Evolutionary conservation across 129 eudicot genomes (phyloP), one percentile per base, ranked within the genome.

Genomic region (Artemisia annua): DNA sequence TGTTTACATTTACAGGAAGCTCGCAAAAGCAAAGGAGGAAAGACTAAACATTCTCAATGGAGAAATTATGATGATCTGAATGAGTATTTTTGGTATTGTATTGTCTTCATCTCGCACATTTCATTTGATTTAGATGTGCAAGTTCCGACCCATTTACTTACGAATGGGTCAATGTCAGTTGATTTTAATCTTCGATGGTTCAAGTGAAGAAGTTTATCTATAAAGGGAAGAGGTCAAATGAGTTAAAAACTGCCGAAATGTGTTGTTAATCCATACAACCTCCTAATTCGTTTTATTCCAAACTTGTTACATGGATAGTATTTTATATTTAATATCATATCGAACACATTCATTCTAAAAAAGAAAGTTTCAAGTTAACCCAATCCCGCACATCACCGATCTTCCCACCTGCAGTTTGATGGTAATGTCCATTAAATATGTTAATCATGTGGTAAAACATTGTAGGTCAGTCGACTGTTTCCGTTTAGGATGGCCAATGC

Each of bases 401-500:
- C 52, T 18, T 44, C 54, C 54, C 53, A 66, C 55, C 22, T 66
- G 11, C 20, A 24, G 28, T 59, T 58, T 71, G 59, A 65, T 63
- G 70, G 16, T 55, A 30, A 54, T 30, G 17, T 69, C 69, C 8
- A 53, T 12, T 7, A 12, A 52, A 3, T 22, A 51, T 51, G 66
- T 49, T 75, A 39, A 70, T 58, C 11, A 56, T 3, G 48, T 74
- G 52, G 65, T 73, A 70, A 24, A 43, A 63, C 62, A 43, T 83
- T 85, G 85, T 73, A 92, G 98, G 98, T 92, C 98, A 44, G 80
- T 89, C 30, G 89, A 89, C 72, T 92, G 96, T 78, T 92, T 92
- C 77, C 91, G 91, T 39, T 63, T 92, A 55, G 96, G 98, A 17
- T 92, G 98, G 98, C 98, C 98, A 54, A 85, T 92, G 96, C 98